A percentile compares a stretch with the other conserved stretches of the same genome.
Conservation (phyloP, 2,329 filamentous ascomycete species). For the Orbilia blumenaviensis region DNA sequence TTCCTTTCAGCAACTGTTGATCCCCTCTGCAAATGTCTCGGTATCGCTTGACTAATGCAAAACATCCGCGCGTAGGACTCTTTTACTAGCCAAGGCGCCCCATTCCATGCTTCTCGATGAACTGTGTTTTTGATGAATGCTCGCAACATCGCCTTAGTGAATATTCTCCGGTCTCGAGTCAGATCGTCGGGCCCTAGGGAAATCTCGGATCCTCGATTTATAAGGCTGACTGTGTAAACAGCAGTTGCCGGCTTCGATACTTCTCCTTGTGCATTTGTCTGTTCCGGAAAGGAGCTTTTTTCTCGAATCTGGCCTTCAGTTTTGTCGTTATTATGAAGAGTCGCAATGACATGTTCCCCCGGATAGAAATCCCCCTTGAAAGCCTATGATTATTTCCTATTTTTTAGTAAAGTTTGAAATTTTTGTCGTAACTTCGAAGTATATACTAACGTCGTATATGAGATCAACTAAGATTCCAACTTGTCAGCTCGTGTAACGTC, state of each 20-base stretch:
- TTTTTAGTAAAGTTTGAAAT: neutral
- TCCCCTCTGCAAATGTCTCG: slow-evolving; percentile 81
- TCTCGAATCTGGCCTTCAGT: slow-evolving; percentile 80
- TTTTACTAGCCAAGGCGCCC: slow-evolving; percentile 96
- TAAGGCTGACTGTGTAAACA: slow-evolving; percentile 80
- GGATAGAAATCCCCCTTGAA: slow-evolving; percentile 93
- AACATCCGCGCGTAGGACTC: slow-evolving; percentile 82
- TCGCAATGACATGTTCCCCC: slow-evolving; percentile 81
- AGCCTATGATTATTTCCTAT: slow-evolving; percentile 63
- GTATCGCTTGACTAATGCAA: slow-evolving; percentile 86
- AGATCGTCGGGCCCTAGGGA: slow-evolving; percentile 69
- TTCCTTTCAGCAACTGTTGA: slow-evolving; percentile 81
- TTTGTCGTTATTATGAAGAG: slow-evolving; percentile 74
- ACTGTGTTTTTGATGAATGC: slow-evolving; percentile 96
- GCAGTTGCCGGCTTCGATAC: slow-evolving; percentile 72
- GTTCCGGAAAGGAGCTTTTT: slow-evolving; percentile 77
- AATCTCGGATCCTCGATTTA: slow-evolving; percentile 75
- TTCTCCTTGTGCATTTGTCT: slow-evolving; percentile 60
- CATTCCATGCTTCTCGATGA: slow-evolving; percentile 89
- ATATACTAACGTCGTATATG: slow-evolving; percentile 68
- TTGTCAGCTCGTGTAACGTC: slow-evolving; percentile 55
- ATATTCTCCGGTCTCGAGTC: slow-evolving; percentile 85
- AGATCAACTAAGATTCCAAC: slow-evolving; percentile 69
- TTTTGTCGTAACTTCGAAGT: slow-evolving; percentile 11
- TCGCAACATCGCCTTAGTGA: slow-evolving; percentile 91